phyloP scores from a whole-genome alignment of 345 rosid genomes.

The Eucalyptus globulus region DNA sequence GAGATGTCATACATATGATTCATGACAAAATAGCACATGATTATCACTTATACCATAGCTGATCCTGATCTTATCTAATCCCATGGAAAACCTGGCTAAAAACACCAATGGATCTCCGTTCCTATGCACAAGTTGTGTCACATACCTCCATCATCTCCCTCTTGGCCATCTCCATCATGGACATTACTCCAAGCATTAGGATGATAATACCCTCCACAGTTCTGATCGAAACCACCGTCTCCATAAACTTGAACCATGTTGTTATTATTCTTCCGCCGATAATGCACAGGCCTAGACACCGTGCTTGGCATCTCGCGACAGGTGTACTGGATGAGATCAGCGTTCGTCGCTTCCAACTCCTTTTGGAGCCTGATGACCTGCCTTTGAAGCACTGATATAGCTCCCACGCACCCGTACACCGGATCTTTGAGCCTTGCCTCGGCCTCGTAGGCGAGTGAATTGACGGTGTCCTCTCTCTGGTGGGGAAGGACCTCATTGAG shows the following conservation, averaged over 20 bases:
- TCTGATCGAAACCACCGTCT: background rate
- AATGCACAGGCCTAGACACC: background rate
- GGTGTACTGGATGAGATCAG: slow-evolving; percentile 27
- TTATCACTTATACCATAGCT: background rate
- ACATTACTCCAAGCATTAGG: slow-evolving; percentile 5
- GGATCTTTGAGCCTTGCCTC: slow-evolving; percentile 53
- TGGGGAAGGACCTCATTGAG: slow-evolving; percentile 43
- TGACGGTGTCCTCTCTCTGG: slow-evolving; percentile 54
- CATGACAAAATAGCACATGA: background rate
- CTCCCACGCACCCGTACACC: slow-evolving; percentile 54
- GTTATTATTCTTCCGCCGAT: slow-evolving; percentile 1
- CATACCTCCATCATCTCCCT: background rate
- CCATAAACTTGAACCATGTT: background rate
- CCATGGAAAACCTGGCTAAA: background rate
- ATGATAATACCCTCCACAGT: slow-evolving; percentile 5
- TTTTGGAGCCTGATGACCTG: slow-evolving; percentile 39
- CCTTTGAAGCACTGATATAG: slow-evolving; percentile 46
- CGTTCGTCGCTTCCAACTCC: slow-evolving; percentile 41
- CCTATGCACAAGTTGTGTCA: background rate
- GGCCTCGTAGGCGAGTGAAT: slow-evolving; percentile 54
- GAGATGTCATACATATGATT: background rate
- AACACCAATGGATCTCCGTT: background rate
- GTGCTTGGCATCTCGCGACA: slow-evolving; percentile 1
- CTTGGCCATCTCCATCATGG: background rate
- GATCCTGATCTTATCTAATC: background rate